Evolutionary conservation across 352 stramenopile genomes (phyloP).

Genomic region (Pythium myriotylum): DNA sequence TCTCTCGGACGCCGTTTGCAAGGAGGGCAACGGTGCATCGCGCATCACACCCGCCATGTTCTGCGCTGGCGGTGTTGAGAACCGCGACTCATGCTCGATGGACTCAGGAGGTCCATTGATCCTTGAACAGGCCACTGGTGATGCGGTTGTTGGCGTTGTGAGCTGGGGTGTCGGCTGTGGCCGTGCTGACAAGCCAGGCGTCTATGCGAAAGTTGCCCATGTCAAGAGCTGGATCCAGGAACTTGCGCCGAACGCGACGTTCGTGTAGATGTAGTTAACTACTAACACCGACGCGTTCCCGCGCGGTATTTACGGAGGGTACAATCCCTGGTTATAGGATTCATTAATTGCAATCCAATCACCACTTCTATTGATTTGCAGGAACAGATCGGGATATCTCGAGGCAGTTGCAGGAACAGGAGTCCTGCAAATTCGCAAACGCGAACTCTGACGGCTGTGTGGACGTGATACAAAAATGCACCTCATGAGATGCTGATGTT

Average conservation of each 20-base stretch:
- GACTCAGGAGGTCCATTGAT: slow-evolving; percentile 33
- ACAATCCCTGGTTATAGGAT: too few species aligned
- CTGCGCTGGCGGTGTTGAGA: slow-evolving; percentile 15
- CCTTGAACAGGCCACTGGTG: slow-evolving; percentile 4
- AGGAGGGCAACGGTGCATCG: background rate
- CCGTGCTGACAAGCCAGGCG: slow-evolving; percentile 13
- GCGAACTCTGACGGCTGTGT: too few species aligned
- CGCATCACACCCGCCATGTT: slow-evolving; percentile 15
- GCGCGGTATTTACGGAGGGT: too few species aligned
- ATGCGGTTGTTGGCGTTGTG: slow-evolving; percentile 20
- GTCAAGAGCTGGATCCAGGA: slow-evolving; percentile 5
- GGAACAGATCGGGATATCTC: too few species aligned
- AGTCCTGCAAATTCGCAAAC: too few species aligned
- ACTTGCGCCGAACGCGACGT: slow-evolving; percentile 8
- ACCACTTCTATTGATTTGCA: too few species aligned
- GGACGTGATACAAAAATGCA: too few species aligned
- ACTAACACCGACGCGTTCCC: too few species aligned
- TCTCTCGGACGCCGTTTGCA: background rate
- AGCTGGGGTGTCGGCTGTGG: slow-evolving; percentile 23
- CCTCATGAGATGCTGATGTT: too few species aligned
- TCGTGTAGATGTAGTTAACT: too few species aligned
- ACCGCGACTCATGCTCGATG: slow-evolving; percentile 26
- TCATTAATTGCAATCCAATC: too few species aligned
- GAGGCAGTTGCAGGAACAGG: too few species aligned
- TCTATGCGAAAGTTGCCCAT: slow-evolving; percentile 13